These are phyloP conservation scores for Blastobotrys muscicola DNA, from an alignment of 805 yeast species.

Conservation along the genomic window DNA sequence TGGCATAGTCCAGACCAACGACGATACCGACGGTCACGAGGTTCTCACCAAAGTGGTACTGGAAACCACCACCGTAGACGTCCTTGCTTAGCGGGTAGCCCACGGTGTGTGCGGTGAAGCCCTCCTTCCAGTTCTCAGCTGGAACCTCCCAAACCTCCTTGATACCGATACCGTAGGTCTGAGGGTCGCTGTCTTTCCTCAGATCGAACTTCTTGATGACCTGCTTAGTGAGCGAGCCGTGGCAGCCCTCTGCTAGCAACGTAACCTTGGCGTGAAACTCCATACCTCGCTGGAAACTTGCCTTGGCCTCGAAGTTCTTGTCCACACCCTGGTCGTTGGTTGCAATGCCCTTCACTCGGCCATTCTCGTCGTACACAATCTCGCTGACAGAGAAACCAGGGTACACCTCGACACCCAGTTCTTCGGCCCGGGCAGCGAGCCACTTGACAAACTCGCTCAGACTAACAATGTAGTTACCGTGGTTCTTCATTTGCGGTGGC, in stretches of 20 bases:
- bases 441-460: constrained; percentile 72
- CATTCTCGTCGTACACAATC: constrained; percentile 46
- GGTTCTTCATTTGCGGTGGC: constrained; percentile 83
- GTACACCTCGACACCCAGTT: constrained; percentile 85
- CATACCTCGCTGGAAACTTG: constrained; percentile 91
- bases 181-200: constrained; percentile 55
- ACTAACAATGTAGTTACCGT: constrained; percentile 78
- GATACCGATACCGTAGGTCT: constrained; percentile 91
- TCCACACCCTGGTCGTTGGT: constrained; percentile 88
- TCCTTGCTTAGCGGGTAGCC: constrained; percentile 74
- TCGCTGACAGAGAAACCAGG: constrained; percentile 85
- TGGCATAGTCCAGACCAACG: constrained; percentile 84
- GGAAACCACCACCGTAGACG: constrained; percentile 94
- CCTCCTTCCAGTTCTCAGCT: constrained; percentile 70
- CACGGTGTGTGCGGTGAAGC: constrained; percentile 75
- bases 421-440: constrained; percentile 84
- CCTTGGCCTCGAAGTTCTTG: constrained; percentile 66
- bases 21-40: constrained; percentile 90
- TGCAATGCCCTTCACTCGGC: constrained; percentile 75
- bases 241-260: constrained; percentile 96
- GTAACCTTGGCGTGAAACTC: constrained; percentile 88
- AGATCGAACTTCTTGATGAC: constrained; percentile 59
- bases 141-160: constrained; percentile 96
- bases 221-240: constrained; percentile 82
- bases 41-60: constrained; percentile 93